A percentile compares a stretch with the other conserved stretches of the same genome.
phyloP scores from a whole-genome alignment of 1,139 yeast genomes.

The Hanseniaspora gamundiae region DNA sequence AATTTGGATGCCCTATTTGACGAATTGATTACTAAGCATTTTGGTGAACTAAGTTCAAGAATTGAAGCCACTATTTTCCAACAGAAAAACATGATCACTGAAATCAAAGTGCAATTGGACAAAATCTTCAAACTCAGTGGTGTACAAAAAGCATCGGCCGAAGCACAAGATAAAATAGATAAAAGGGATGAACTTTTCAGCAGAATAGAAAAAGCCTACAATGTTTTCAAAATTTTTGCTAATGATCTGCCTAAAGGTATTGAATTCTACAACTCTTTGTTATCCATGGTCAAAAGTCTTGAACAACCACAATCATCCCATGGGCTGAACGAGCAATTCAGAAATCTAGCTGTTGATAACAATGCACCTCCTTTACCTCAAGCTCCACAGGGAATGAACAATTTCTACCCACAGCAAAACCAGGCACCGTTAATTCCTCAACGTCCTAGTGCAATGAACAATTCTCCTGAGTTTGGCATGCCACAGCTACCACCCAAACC shows the following conservation, averaged over 20 bases:
- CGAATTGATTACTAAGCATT: conserved; percentile 58
- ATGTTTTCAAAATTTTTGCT: conserved; percentile 45
- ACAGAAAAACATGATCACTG: conserved; percentile 45
- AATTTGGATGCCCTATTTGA: conserved; percentile 56
- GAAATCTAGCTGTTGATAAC: not conserved
- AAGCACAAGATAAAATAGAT: conserved; percentile 28
- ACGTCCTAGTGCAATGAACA: not conserved
- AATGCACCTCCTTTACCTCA: conserved; percentile 6
- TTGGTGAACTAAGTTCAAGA: conserved; percentile 54
- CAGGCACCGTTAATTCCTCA: not conserved
- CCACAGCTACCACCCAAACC: conserved; percentile 20
- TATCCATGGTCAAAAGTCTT: conserved; percentile 27
- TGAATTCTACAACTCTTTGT: conserved; percentile 48
- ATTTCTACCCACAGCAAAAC: not conserved
- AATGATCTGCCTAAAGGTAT: conserved; percentile 51
- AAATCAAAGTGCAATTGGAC: conserved; percentile 48
- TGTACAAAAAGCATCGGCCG: conserved; percentile 27
- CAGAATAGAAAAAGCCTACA: conserved; percentile 36
- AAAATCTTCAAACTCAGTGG: conserved; percentile 35
- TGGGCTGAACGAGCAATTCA: not conserved
- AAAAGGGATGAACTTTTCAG: conserved; percentile 31
- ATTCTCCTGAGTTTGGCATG: not conserved
- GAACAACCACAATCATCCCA: not conserved
- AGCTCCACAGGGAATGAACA: no score
- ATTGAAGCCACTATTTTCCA: conserved; percentile 55